Evolutionary conservation across 192 early-diverging fungal genomes (phyloP).

Genomic region (Geosiphon pyriformis): DNA sequence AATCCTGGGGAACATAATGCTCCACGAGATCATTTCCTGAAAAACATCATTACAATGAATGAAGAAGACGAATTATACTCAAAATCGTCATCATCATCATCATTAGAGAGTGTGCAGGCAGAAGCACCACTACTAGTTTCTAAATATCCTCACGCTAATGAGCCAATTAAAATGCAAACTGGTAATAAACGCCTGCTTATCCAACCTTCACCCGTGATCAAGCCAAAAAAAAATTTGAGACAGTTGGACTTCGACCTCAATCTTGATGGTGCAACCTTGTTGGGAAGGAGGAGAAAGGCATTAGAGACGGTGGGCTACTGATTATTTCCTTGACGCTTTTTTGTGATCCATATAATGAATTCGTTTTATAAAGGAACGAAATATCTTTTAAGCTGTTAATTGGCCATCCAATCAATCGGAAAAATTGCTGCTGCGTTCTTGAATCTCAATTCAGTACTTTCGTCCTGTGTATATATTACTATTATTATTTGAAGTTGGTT

Average conservation of each 20-base stretch:
- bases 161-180: conserved; percentile 12
- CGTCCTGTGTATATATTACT: too few species aligned
- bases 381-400: too few species aligned
- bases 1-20: background rate
- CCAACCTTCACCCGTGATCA: background rate
- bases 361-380: too few species aligned
- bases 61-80: conserved; percentile 16
- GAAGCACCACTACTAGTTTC: background rate
- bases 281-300: conserved; percentile 33
- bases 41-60: conserved; percentile 10
- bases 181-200: background rate
- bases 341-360: too few species aligned
- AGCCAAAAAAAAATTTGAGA: background rate
- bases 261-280: conserved; percentile 33
- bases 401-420: too few species aligned
- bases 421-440: too few species aligned
- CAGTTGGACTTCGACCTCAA: conserved; percentile 33
- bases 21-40: conserved; percentile 2
- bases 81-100: background rate
- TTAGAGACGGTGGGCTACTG: background rate
- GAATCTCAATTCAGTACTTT: too few species aligned
- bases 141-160: background rate
- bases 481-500: too few species aligned
- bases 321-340: background rate
- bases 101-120: background rate